A percentile compares a stretch with the other conserved stretches of the same genome.
Conservation (phyloP, 768 basidiomycete genomes). For the Collybia sordida region DNA sequence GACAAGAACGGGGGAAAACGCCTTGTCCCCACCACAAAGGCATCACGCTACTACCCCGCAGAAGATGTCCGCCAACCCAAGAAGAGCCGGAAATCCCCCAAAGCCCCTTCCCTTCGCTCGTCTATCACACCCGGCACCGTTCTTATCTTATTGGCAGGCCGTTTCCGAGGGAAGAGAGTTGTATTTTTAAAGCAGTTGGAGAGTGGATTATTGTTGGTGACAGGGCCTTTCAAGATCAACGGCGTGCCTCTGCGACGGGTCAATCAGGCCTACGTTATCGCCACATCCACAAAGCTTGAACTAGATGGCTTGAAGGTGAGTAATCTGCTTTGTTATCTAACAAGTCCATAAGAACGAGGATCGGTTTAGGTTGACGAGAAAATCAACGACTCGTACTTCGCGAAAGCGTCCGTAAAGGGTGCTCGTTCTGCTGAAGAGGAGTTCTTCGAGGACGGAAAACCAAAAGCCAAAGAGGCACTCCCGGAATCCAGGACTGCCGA, state of each 20-base stretch:
- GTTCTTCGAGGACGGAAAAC: slow-evolving; percentile 94
- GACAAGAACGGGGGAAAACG: slow-evolving; percentile 90
- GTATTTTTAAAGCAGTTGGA: slow-evolving; percentile 96
- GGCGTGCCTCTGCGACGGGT: slow-evolving; percentile 97
- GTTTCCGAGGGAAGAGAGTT: slow-evolving; percentile 97
- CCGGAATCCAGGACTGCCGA: slow-evolving; percentile 85
- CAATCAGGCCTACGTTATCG: slow-evolving; percentile 98
- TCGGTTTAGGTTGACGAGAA: slow-evolving; percentile 73
- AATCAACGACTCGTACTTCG: slow-evolving; percentile 93
- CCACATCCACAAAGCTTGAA: slow-evolving; percentile 93
- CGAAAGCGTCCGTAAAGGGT: slow-evolving; percentile 71
- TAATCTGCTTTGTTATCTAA: slow-evolving; percentile 12
- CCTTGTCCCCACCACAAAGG: slow-evolving; percentile 81
- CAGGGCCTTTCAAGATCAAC: slow-evolving; percentile 97
- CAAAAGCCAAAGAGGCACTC: slow-evolving; percentile 84
- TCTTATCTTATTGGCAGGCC: slow-evolving; percentile 95
- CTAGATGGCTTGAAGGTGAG: slow-evolving; percentile 71
- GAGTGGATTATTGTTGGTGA: slow-evolving; percentile 91
- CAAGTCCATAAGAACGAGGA: background rate
- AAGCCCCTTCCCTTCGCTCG: slow-evolving; percentile 75
- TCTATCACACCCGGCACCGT: slow-evolving; percentile 93
- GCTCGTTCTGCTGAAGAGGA: slow-evolving; percentile 88
- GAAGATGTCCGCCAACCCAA: slow-evolving; percentile 92
- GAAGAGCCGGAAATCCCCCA: slow-evolving; percentile 85
- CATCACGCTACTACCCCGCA: slow-evolving; percentile 90